phyloP scores from a whole-genome alignment of 371 early-diverging fungal genomes.

The Lichtheimia ornata region DNA sequence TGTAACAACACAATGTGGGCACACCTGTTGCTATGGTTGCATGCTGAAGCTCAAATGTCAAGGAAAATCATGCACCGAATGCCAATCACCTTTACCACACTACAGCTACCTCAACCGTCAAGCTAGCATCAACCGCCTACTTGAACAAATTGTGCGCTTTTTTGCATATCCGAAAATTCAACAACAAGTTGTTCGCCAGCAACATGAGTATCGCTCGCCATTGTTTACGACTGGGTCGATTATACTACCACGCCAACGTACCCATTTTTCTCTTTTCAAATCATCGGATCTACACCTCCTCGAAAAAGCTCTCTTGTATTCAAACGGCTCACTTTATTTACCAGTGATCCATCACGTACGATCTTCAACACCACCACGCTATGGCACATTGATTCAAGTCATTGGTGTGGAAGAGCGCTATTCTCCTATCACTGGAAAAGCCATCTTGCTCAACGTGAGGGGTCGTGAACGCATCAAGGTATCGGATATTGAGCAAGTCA shows the following conservation, averaged over 20 bases:
- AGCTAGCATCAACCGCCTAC: slow-evolving; percentile 6
- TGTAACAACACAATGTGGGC: slow-evolving; percentile 70
- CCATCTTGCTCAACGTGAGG: no score
- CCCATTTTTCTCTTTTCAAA: slow-evolving; percentile 5
- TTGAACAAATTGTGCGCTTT: slow-evolving; percentile 1
- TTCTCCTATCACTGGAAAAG: no score
- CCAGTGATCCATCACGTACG: no score
- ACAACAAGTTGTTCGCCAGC: no score
- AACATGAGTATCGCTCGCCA: background rate
- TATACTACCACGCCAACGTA: slow-evolving; percentile 7
- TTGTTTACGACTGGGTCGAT: slow-evolving; percentile 9
- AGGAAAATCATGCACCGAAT: slow-evolving; percentile 19
- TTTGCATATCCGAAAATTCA: background rate
- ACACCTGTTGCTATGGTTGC: slow-evolving; percentile 67
- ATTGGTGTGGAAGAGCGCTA: no score
- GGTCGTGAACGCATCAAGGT: no score
- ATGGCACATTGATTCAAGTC: slow-evolving; percentile 13
- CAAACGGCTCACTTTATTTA: no score
- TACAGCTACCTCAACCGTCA: slow-evolving; percentile 26
- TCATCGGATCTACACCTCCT: background rate
- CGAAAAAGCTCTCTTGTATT: no score
- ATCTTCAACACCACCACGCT: slow-evolving; percentile 1
- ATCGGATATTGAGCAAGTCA: no score
- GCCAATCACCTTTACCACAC: slow-evolving; percentile 27
- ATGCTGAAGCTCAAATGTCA: slow-evolving; percentile 28